phyloP scores from a whole-genome alignment of 2,329 filamentous ascomycete genomes.

The Botrytis paeoniae region DNA sequence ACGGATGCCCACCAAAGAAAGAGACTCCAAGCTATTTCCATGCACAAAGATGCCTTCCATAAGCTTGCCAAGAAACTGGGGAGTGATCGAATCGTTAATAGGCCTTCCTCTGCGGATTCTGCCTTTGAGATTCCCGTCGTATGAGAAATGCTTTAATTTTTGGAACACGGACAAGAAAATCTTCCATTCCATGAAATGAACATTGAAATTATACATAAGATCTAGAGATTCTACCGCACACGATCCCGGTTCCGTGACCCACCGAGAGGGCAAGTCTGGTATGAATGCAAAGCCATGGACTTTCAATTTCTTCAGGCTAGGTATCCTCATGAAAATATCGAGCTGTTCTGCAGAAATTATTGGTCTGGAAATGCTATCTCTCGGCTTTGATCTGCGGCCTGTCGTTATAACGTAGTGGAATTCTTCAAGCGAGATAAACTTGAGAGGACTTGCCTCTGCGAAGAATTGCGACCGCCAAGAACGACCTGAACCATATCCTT shows the following conservation, averaged over 20 bases:
- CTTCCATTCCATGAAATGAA: accelerated
- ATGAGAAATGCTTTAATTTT: not conserved
- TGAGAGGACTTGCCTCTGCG: no score
- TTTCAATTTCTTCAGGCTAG: not conserved
- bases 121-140: not conserved
- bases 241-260: accelerated
- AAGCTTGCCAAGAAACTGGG: not conserved
- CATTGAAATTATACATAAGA: not conserved
- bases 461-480: not conserved
- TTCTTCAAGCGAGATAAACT: not conserved
- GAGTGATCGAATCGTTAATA: accelerated
- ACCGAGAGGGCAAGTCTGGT: accelerated
- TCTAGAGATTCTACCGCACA: not conserved
- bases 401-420: not conserved
- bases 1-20: not conserved
- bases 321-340: not conserved
- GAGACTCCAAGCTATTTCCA: not conserved
- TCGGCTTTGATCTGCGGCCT: no score
- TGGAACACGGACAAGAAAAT: not conserved
- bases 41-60: not conserved
- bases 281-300: not conserved
- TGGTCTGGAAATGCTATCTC: accelerated
- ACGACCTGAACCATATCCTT: accelerated
- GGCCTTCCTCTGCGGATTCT: no score
- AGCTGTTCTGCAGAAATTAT: accelerated